phyloP scores from a whole-genome alignment of 352 stramenopile species.

The Halophytophthora batemanensis region DNA sequence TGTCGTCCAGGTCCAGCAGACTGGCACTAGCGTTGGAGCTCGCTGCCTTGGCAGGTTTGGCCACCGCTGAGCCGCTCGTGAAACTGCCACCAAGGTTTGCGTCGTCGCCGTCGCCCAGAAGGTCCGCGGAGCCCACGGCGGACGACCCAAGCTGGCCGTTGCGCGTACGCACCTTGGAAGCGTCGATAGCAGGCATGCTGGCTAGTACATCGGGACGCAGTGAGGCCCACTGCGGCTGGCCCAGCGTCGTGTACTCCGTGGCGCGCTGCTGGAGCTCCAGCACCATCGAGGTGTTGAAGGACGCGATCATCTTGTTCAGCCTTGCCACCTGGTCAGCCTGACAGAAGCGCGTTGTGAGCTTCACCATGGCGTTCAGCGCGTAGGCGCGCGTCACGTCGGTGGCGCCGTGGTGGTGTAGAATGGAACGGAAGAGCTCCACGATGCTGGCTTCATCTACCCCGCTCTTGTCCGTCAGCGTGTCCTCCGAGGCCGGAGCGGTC shows the following conservation, averaged over 20 bases:
- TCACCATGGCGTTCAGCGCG: conserved; percentile 90
- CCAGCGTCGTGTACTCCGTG: conserved; percentile 93
- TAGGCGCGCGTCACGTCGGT: conserved; percentile 85
- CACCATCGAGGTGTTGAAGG: conserved; percentile 89
- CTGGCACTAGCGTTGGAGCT: conserved; percentile 42
- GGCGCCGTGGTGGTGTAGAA: conserved; percentile 78
- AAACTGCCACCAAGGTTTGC: conserved; percentile 4
- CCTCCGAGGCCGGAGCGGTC: conserved; percentile 53
- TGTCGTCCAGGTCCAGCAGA: conserved; percentile 95
- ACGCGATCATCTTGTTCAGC: conserved; percentile 85
- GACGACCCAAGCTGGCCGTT: conserved; percentile 46
- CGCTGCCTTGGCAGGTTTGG: conserved; percentile 20
- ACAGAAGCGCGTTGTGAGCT: conserved; percentile 93
- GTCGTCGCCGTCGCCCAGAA: conserved; percentile 68
- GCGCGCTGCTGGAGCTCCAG: conserved; percentile 97
- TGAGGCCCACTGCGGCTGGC: conserved; percentile 69
- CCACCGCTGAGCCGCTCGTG: conserved; percentile 8
- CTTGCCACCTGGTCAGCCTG: conserved; percentile 61
- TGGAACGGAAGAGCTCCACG: conserved; percentile 73
- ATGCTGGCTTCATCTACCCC: conserved; percentile 63
- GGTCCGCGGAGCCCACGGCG: conserved; percentile 42
- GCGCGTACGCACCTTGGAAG: conserved; percentile 69
- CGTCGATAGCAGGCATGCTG: conserved; percentile 94
- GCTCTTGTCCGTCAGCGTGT: conserved; percentile 63
- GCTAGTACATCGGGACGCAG: conserved; percentile 88